Evolutionary conservation across 2,329 filamentous ascomycete species (phyloP).

Genomic region (Penicillium sp.): DNA sequence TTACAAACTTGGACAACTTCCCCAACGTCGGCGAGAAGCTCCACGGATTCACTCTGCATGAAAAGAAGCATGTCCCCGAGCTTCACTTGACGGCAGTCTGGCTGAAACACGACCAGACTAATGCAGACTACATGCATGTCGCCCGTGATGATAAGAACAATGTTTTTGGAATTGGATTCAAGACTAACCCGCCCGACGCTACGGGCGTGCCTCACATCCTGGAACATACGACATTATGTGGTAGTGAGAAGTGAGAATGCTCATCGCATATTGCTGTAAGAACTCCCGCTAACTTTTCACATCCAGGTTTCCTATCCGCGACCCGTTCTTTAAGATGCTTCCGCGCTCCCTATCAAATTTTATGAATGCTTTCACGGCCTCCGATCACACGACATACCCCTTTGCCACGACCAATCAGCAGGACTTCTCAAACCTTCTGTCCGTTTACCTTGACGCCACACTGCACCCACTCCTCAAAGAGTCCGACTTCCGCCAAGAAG

Average conservation of each 20-base stretch:
- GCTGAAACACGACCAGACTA: constrained; percentile 90
- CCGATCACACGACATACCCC: constrained; percentile 95
- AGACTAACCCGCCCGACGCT: constrained; percentile 95
- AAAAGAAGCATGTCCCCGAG: constrained; percentile 90
- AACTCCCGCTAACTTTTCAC: neutral
- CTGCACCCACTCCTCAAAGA: constrained; percentile 85
- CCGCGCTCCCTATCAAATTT: constrained; percentile 98
- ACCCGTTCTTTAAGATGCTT: constrained; percentile 99
- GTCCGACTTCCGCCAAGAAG: constrained; percentile 93
- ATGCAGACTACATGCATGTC: constrained; percentile 93
- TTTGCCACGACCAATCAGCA: constrained; percentile 96
- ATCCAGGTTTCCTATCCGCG: constrained; percentile 85
- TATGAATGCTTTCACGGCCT: constrained; percentile 98
- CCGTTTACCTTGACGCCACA: constrained; percentile 94
- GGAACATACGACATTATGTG: constrained; percentile 95
- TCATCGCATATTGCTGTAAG: neutral
- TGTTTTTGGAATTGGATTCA: constrained; percentile 99
- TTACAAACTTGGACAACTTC: constrained; percentile 74
- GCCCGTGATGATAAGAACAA: constrained; percentile 96
- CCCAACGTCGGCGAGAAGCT: constrained; percentile 81
- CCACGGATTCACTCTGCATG: constrained; percentile 88
- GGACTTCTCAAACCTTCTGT: constrained; percentile 94
- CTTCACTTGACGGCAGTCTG: constrained; percentile 89
- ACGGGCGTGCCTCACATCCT: constrained; percentile 96
- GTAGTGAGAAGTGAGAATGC: constrained; percentile 75